phyloP scores from a whole-genome alignment of 495 filamentous ascomycete genomes.

The Aspergillus egyptiacus region DNA sequence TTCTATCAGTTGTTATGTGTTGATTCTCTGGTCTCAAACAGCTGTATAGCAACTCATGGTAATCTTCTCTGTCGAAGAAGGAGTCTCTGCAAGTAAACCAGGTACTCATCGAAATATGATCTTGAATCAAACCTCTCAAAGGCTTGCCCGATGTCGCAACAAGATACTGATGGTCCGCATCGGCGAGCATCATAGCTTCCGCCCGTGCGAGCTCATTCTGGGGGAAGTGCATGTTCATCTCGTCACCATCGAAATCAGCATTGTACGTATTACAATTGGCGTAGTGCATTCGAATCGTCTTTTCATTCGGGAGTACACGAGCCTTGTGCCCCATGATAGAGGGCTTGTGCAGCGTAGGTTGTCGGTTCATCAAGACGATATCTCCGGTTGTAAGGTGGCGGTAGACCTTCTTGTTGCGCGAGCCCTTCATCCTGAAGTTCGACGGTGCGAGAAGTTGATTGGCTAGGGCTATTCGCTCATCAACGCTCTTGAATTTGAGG shows the following conservation, averaged over 20 bases:
- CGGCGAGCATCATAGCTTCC: conserved; percentile 85
- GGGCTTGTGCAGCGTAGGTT: conserved; percentile 99
- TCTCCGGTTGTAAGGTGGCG: conserved; percentile 95
- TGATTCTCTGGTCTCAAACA: conserved; percentile 84
- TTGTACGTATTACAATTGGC: conserved; percentile 99
- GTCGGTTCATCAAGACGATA: conserved; percentile 97
- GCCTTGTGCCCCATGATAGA: conserved; percentile 98
- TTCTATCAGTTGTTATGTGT: conserved; percentile 64
- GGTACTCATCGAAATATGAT: conserved; percentile 93
- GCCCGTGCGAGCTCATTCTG: conserved; percentile 92
- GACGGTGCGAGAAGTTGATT: conserved; percentile 92
- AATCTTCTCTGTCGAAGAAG: conserved; percentile 84
- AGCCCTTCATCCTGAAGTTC: conserved; percentile 62
- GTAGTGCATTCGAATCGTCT: conserved; percentile 99
- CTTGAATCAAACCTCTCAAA: conserved; percentile 93
- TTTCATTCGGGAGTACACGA: conserved; percentile 85
- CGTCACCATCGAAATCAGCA: conserved; percentile 99
- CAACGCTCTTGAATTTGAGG: conserved; percentile 73
- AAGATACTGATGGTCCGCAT: conserved; percentile 96
- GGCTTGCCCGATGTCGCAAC: conserved; percentile 92
- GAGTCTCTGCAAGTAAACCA: conserved; percentile 86
- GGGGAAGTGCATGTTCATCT: conserved; percentile 99
- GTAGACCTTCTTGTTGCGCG: conserved; percentile 92
- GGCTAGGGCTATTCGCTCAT: conserved; percentile 78
- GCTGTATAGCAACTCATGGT: conserved; percentile 86